Evolutionary conservation across 805 yeast genomes (phyloP).

Genomic region (Metschnikowia hibisci): DNA sequence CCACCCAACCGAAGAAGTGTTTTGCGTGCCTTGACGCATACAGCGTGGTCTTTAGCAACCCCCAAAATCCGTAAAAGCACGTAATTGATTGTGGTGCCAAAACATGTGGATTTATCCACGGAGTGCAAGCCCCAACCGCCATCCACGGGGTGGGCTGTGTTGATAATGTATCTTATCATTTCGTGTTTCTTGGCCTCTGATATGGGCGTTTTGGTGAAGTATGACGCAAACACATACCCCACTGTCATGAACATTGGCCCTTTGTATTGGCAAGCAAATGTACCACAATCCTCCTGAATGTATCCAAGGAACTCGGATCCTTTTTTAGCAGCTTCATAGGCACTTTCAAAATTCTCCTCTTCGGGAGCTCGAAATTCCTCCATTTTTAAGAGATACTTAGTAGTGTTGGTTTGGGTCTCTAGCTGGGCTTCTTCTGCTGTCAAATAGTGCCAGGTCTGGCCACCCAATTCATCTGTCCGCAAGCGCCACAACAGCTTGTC

Average conservation of each 20-base stretch:
- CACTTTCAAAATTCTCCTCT: constrained; percentile 33
- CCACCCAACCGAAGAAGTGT: constrained; percentile 78
- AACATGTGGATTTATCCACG: constrained; percentile 88
- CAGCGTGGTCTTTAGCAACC: constrained; percentile 66
- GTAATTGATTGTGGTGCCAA: constrained; percentile 89
- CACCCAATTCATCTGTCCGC: constrained; percentile 64
- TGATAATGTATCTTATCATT: constrained; percentile 80
- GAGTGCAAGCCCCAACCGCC: constrained; percentile 99
- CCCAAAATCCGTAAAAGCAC: constrained; percentile 80
- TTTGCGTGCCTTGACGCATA: constrained; percentile 67
- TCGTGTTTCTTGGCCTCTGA: constrained; percentile 65
- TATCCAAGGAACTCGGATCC: constrained; percentile 67
- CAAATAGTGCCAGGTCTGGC: constrained; percentile 76
- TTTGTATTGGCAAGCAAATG: constrained; percentile 86
- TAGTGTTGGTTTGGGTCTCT: constrained; percentile 52
- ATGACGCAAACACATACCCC: constrained; percentile 75
- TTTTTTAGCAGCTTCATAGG: constrained; percentile 61
- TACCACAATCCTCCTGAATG: constrained; percentile 75
- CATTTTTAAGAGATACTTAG: constrained; percentile 50
- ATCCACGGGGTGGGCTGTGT: constrained; percentile 92
- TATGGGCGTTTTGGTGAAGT: constrained; percentile 64
- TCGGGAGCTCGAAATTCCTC: constrained; percentile 36
- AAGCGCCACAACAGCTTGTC: constrained; percentile 77
- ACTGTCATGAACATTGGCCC: constrained; percentile 98
- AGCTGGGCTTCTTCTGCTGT: constrained; percentile 31